Evolutionary conservation across 2,329 filamentous ascomycete genomes (phyloP).

Genomic region (Microdochium paspali): DNA sequence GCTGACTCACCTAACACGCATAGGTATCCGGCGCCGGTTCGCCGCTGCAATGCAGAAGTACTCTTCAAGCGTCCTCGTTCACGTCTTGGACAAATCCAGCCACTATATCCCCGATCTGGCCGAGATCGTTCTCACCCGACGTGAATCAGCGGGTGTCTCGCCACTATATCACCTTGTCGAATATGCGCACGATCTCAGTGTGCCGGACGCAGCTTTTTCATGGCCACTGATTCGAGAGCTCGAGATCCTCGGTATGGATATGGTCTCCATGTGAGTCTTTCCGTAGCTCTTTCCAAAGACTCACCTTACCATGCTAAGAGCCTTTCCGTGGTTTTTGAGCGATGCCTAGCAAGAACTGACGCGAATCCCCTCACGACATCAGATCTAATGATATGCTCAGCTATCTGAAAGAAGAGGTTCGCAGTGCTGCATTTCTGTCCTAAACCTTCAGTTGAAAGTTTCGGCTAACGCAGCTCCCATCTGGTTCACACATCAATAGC

Average conservation of each 20-base stretch:
- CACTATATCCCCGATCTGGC: constrained; percentile 6
- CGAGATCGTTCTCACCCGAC: constrained; percentile 9
- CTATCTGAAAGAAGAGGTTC: neutral
- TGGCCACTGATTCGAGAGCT: constrained; percentile 9
- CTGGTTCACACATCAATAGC: neutral
- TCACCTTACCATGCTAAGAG: too few species aligned
- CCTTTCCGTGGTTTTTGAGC: too few species aligned
- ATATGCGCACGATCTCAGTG: constrained; percentile 9
- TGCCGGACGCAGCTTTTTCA: constrained; percentile 11
- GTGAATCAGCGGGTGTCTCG: constrained; percentile 8
- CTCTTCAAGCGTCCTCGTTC: neutral
- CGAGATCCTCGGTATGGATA: constrained; percentile 10
- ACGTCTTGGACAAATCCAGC: neutral
- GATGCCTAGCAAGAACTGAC: too few species aligned
- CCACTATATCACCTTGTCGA: constrained; percentile 13
- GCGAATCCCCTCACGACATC: too few species aligned
- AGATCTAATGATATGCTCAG: neutral
- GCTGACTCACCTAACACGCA: too few species aligned
- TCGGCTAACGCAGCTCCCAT: neutral
- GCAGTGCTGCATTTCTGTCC: too few species aligned
- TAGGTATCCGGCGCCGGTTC: neutral
- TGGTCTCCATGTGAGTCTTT: constrained; percentile 11
- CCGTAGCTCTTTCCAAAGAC: neutral
- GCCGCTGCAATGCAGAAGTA: neutral
- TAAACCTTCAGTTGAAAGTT: too few species aligned